Evolutionary conservation across 1,284 basidiomycete genomes (phyloP).

Genomic region (Malassezia vespertilionis): DNA sequence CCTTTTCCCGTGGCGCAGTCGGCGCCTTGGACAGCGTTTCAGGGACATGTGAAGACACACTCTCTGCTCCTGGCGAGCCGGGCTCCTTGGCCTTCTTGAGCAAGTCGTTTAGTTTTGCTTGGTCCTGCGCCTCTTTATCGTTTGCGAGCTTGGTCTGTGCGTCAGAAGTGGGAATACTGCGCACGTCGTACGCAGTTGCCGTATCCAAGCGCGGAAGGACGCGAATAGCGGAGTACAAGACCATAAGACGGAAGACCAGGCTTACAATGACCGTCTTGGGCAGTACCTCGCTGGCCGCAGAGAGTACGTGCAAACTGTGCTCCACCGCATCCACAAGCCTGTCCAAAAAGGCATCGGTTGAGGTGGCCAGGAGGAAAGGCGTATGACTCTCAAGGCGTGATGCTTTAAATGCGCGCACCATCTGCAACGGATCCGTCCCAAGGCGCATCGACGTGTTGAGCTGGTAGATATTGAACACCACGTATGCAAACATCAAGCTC

Average conservation of each 20-base stretch:
- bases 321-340: slow-evolving; percentile 25
- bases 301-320: slow-evolving; percentile 29
- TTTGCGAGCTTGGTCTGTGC: background rate
- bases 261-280: slow-evolving; percentile 41
- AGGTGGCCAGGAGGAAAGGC: slow-evolving; percentile 19
- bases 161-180: background rate
- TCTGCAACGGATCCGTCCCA: slow-evolving; percentile 36
- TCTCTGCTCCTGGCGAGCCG: background rate
- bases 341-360: slow-evolving; percentile 11
- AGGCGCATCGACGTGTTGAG: slow-evolving; percentile 33
- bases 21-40: background rate
- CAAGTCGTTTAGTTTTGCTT: background rate
- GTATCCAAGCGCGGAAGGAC: slow-evolving; percentile 28
- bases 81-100: slow-evolving; percentile 14
- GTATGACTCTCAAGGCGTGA: slow-evolving; percentile 18
- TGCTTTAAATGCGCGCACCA: slow-evolving; percentile 41
- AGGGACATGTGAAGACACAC: background rate
- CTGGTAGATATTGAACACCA: slow-evolving; percentile 44
- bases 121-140: background rate
- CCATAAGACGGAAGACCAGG: slow-evolving; percentile 39
- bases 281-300: slow-evolving; percentile 31
- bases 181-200: background rate
- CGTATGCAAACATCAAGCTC: slow-evolving; percentile 42
- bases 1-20: background rate
- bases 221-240: slow-evolving; percentile 40